Conservation (phyloP, 208 protist species). For the Crithidia sp. region DNA sequence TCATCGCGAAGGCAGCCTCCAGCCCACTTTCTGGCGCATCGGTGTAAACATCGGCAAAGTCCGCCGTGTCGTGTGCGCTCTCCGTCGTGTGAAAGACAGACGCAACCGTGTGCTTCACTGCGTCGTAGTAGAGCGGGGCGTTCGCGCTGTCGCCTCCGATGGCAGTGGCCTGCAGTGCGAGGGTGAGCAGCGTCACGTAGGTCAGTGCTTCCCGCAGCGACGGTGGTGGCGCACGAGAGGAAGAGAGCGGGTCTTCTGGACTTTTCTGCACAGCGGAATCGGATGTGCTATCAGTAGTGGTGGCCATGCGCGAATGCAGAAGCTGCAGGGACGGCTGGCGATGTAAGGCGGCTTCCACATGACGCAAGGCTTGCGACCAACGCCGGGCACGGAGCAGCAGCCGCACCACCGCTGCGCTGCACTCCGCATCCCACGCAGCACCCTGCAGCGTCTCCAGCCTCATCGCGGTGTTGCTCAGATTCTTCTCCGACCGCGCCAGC, state of each 20-base stretch:
- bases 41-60: too few species aligned
- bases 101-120: conserved; percentile 42
- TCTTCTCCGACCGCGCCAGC: conserved; percentile 50
- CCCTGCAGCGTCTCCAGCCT: conserved; percentile 44
- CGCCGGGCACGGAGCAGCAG: conserved; percentile 67
- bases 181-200: conserved; percentile 45
- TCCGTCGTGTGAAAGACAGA: not conserved
- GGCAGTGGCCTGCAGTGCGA: conserved; percentile 66
- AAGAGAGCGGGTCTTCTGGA: not conserved
- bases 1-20: conserved; percentile 14
- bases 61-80: not conserved
- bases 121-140: conserved; percentile 57
- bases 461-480: conserved; percentile 77
- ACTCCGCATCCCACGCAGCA: conserved; percentile 42
- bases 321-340: conserved; percentile 29
- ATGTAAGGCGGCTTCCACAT: conserved; percentile 49
- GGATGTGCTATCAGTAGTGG: not conserved
- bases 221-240: not conserved
- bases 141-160: conserved; percentile 61
- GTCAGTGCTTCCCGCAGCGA: conserved; percentile 1
- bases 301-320: conserved; percentile 2
- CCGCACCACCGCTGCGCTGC: conserved; percentile 47
- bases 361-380: conserved; percentile 58
- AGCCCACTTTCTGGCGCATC: not conserved
- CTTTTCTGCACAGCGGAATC: not conserved